A percentile compares a stretch with the other conserved stretches of the same genome.
Evolutionary conservation across 2,329 filamentous ascomycete species (phyloP).

Genomic region (Dothistroma pini): DNA sequence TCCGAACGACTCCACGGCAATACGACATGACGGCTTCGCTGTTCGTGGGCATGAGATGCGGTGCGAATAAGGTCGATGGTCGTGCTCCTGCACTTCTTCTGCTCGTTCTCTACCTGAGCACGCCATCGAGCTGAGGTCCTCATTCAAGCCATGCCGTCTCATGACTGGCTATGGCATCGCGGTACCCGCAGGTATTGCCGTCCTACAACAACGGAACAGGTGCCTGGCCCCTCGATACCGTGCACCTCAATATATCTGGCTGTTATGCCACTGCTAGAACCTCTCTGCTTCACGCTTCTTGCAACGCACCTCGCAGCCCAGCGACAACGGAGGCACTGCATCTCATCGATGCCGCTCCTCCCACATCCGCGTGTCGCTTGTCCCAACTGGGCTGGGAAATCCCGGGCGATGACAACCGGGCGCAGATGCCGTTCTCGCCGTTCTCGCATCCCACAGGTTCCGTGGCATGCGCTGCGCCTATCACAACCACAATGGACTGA

Average conservation of each 20-base stretch:
- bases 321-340: neutral
- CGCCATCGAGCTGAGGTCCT: slow-evolving; percentile 3
- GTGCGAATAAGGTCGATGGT: slow-evolving; percentile 3
- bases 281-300: neutral
- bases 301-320: neutral
- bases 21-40: neutral
- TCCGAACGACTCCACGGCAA: neutral
- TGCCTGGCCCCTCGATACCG: neutral
- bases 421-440: neutral
- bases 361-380: neutral
- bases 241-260: neutral
- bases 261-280: neutral
- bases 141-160: neutral
- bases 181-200: neutral
- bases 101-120: neutral
- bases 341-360: neutral
- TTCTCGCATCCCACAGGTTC: neutral
- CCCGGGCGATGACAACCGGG: neutral
- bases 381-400: neutral
- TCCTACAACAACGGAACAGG: neutral
- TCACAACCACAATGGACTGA: neutral
- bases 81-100: neutral
- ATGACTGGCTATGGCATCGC: neutral
- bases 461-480: neutral
- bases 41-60: neutral